phyloP scores from a whole-genome alignment of 139 green algal species.

The Microglena sp. region DNA sequence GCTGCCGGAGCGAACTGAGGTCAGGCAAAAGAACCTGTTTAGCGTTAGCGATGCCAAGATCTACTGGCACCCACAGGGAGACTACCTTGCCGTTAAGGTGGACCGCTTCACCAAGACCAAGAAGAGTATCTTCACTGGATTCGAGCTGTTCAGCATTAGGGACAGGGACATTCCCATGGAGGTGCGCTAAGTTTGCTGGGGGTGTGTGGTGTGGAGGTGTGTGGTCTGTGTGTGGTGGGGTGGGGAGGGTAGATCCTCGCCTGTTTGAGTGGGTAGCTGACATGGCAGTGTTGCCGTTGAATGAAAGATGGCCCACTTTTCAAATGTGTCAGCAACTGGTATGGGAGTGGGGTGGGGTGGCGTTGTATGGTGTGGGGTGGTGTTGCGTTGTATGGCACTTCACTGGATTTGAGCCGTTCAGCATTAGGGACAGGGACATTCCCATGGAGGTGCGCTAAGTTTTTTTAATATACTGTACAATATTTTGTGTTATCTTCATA shows the following conservation, averaged over 20 bases:
- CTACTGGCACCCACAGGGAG: constrained; percentile 92
- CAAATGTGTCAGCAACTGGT: too few species aligned
- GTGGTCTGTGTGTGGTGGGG: too few species aligned
- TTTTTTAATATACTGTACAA: too few species aligned
- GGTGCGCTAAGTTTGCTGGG: constrained; percentile 15
- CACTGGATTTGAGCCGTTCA: constrained; percentile 93
- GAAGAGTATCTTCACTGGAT: constrained; percentile 87
- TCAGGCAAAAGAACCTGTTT: constrained; percentile 97
- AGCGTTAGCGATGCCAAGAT: constrained; percentile 80
- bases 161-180: constrained; percentile 81
- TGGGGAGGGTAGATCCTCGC: too few species aligned
- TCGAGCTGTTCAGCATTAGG: constrained; percentile 88
- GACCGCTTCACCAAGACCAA: constrained; percentile 95
- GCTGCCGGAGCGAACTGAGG: constrained; percentile 67
- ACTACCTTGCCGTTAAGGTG: constrained; percentile 94
- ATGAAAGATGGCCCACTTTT: too few species aligned
- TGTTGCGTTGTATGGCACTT: too few species aligned
- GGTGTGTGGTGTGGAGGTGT: not conserved
- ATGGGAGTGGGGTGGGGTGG: not conserved
- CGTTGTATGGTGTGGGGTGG: not conserved
- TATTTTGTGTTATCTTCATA: too few species aligned
- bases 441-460: constrained; percentile 62
- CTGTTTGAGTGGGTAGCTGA: too few species aligned
- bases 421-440: constrained; percentile 64
- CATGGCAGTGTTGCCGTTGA: too few species aligned